Base-by-base conservation (phyloP, 2,329 filamentous ascomycete species). In the Aureobasidium musti region DNA sequence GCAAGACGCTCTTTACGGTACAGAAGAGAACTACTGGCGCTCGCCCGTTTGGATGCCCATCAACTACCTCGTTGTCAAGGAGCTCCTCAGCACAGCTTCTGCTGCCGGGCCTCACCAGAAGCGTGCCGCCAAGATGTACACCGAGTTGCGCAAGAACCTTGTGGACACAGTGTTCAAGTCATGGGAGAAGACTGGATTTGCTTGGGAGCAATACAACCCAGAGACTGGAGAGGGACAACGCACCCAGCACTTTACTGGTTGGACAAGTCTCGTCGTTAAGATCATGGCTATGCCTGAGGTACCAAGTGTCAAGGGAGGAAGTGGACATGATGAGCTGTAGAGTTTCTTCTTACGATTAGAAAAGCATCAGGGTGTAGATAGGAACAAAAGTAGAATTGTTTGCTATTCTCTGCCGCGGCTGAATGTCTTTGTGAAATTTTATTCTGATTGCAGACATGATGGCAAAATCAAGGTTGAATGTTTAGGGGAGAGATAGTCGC, bases 251-350 rank as follows among this genome's bases (percentile, higher is more conserved):
- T 99, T 99, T 77, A 97, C 95, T 0, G 95, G 95, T 60, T 99
- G 95, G 95, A 99, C 95, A n/a, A 97, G 92, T 77, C 82, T 98
- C 78, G 91, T 98, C 56, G 93, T 98, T 53, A 97, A 97, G 82
- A 91, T 99, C 71, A 97, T 98, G 92, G 87, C 87, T 54, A 94
- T 99, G 91, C 90, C 92, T 7, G 89, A 96, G 72, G 74, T 91
- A 49, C 71, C 72, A 45, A 69, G 67, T 41, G 47, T 69, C 54
- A 7, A 68, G 69, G 54, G 66, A 41, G 59, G 68, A 63, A 23
- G 45, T 26, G 74, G 73, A 14, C 81, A 82, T 70, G 82, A 84
- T 72, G 83, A 85, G 75, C 72, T 85, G 74, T 85, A 56, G 53
- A 56, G 11, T 5, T 11, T n/a, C 5, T 33, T n/a, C 33, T 52